These are phyloP conservation scores for Phytophthora hibernalis DNA, from an alignment of 352 stramenopile genomes.

Conservation along the genomic window DNA sequence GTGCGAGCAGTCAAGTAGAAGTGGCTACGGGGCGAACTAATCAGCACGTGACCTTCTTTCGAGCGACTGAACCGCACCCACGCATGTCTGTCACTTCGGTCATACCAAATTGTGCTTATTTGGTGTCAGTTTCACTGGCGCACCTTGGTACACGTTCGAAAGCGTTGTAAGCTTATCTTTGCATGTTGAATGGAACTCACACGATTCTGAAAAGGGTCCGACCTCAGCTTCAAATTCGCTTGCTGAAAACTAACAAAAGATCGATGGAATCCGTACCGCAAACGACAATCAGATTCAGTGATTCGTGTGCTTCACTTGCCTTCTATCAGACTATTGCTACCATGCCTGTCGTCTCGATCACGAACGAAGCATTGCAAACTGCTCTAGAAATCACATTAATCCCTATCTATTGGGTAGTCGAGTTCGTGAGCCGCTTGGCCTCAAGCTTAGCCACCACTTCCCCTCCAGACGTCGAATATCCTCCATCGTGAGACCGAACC, in stretches of 20 bases:
- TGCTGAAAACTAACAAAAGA: not conserved
- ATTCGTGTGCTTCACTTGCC: not conserved
- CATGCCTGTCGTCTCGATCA: not conserved
- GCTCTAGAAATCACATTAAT: conserved; percentile 3
- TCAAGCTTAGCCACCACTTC: conserved; percentile 81
- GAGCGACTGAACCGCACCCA: not conserved
- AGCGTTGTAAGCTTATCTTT: not conserved
- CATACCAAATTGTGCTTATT: too few species aligned
- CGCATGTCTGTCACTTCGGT: not conserved
- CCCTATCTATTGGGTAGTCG: conserved; percentile 48
- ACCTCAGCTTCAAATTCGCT: not conserved
- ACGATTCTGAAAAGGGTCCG: not conserved
- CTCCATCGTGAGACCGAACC: conserved; percentile 85
- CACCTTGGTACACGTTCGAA: not conserved
- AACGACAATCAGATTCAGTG: conserved; percentile 1
- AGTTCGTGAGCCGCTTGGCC: conserved; percentile 64
- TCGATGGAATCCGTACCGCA: not conserved
- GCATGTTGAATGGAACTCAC: not conserved
- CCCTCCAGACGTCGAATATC: conserved; percentile 84
- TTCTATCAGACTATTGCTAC: conserved; percentile 5
- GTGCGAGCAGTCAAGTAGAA: not conserved
- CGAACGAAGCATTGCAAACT: not conserved
- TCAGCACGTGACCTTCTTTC: too few species aligned
- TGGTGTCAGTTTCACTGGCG: not conserved
- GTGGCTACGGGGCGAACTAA: too few species aligned